Base-by-base conservation (phyloP, 2,329 filamentous ascomycete species). In the Cladosporium sp. region DNA sequence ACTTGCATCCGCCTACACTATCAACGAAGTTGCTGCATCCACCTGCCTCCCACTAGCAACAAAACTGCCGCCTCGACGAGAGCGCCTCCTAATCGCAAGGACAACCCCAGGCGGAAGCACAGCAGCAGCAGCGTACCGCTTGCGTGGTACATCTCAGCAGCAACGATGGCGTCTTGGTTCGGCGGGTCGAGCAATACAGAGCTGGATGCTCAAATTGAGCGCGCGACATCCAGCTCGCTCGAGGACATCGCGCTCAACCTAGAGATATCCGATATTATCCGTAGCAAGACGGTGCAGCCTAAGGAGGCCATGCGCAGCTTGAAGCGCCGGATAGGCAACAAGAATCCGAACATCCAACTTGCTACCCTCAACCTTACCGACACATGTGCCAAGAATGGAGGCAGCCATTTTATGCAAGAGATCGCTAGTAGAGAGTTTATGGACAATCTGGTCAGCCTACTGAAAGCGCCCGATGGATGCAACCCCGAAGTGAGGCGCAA, bases 381-480 rank as follows among this genome's bases (percentile, higher is more conserved):
- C 77, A 97, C 94, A 0, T 99, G 94, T 72, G 91, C 97, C 61
- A 99, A 99, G 78, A 99, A 99, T 79, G 94, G 94, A 59, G 94
- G 94, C 65, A 84, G 88, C 37, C 94, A 99, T 75, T 99, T 99
- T 74, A 86, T 99, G 50, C 83, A 87, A 64, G 94, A 99, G 77
- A 94, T 99, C 66, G 93, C 94, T 39, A 97, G 93, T 17, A 86
- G 92, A 62, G 94, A 99, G 77, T 99, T 97, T 70, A 95, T 99
- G 89, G 94, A 99, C 76, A 97, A 97, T 71, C 77, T 99, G 53
- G 88, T 90, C 17, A 97, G 93, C 34, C 81, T 99, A 15, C 81
- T 99, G 32, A 92, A 93, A 71, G 88, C 89, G 17, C 86, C 89
- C 51, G 89, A 90, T 2, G 74, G 76, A 17, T 78, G 86, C 50